Conservation (phyloP, 2,329 filamentous ascomycete genomes). For the Fusarium tanahbumbuense region DNA sequence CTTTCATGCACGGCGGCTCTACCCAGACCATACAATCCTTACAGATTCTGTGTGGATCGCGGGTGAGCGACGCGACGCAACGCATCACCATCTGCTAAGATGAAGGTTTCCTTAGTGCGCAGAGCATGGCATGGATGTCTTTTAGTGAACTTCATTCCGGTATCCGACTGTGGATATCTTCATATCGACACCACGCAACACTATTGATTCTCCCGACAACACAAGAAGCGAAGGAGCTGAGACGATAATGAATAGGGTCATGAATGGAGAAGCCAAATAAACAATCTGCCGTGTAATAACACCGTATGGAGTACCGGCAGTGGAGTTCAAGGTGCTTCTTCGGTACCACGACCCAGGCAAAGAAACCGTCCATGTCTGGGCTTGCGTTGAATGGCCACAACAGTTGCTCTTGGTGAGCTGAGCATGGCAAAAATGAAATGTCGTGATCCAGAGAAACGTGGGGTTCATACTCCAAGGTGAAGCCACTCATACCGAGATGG, state of each 20-base stretch:
- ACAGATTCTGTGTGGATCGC: slow-evolving; percentile 34
- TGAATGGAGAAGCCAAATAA: slow-evolving; percentile 7
- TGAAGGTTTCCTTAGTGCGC: slow-evolving; percentile 23
- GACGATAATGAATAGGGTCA: neutral
- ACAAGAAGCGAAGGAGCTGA: neutral
- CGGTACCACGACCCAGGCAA: slow-evolving; percentile 20
- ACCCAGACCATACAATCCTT: slow-evolving; percentile 22
- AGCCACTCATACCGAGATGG: slow-evolving; percentile 30
- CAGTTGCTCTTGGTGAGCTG: neutral
- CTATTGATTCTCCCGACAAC: neutral
- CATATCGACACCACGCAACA: neutral
- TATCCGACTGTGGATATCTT: slow-evolving; percentile 21
- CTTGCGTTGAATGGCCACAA: slow-evolving; percentile 15
- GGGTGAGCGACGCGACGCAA: slow-evolving; percentile 38
- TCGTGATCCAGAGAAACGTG: slow-evolving; percentile 23
- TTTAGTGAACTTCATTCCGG: slow-evolving; percentile 5
- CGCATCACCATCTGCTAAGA: slow-evolving; percentile 25
- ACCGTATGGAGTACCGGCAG: slow-evolving; percentile 24
- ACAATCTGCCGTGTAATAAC: slow-evolving; percentile 18
- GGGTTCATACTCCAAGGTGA: slow-evolving; percentile 31
- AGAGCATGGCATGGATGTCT: slow-evolving; percentile 4
- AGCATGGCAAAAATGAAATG: slow-evolving; percentile 21
- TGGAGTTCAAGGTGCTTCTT: slow-evolving; percentile 38
- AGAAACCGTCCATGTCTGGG: slow-evolving; percentile 16
- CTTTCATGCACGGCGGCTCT: slow-evolving; percentile 41